Conservation (phyloP, 2,329 filamentous ascomycete species). For the Sarocladium oryzae region DNA sequence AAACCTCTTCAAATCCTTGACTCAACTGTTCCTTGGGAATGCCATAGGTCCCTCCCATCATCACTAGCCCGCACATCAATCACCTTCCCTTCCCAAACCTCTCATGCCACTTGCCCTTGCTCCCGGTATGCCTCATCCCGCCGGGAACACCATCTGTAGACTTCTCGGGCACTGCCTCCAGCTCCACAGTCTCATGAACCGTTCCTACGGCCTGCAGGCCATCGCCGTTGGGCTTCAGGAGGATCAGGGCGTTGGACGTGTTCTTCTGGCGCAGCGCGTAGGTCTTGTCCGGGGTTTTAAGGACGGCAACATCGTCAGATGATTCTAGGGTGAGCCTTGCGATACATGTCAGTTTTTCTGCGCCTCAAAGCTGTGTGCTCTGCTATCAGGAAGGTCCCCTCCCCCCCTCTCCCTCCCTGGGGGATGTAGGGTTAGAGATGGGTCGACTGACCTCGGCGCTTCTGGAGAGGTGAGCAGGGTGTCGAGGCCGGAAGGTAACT, state of each 20-base stretch:
- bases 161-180: conserved; percentile 37
- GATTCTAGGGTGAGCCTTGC: conserved; percentile 44
- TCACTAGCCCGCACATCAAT: background rate
- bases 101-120: conserved; percentile 54
- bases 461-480: conserved; percentile 46
- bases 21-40: background rate
- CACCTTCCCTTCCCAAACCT: conserved; percentile 45
- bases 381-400: no score
- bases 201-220: conserved; percentile 46
- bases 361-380: no score
- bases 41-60: background rate
- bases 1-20: no score
- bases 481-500: conserved; percentile 54
- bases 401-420: no score
- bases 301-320: conserved; percentile 42
- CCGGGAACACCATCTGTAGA: conserved; percentile 19
- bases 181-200: conserved; percentile 56
- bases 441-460: conserved; percentile 49
- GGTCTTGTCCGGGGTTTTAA: conserved; percentile 43
- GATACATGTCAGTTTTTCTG: no score
- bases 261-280: conserved; percentile 60
- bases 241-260: conserved; percentile 58
- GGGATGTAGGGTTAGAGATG: no score
- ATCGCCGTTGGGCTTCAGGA: conserved; percentile 34
- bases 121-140: conserved; percentile 17